Evolutionary conservation across 1,284 basidiomycete genomes (phyloP).

Genomic region (Pseudozyma sp.): DNA sequence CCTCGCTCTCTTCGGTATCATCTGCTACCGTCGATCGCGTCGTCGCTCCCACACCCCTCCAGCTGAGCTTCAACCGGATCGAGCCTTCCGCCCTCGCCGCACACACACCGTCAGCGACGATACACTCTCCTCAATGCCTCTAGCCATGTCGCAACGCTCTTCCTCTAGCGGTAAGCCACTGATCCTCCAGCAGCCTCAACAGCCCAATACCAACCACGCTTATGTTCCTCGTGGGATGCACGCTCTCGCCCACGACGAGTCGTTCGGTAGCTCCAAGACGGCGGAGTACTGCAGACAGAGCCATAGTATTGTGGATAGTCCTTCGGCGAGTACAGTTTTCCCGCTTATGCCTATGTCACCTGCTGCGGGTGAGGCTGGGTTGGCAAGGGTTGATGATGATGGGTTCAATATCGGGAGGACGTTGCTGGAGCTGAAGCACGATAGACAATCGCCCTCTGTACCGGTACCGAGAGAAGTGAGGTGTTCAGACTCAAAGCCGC

Average conservation of each 20-base stretch:
- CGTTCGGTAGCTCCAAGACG: neutral
- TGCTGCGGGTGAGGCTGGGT: neutral
- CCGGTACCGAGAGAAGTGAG: too few relatives aligned
- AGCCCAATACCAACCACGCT: neutral
- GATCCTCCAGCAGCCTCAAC: too few relatives aligned
- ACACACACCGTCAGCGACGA: constrained; percentile 2
- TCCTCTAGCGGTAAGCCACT: too few relatives aligned
- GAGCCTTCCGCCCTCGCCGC: constrained; percentile 7
- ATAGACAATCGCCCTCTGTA: neutral
- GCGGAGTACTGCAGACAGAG: neutral
- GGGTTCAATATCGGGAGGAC: constrained; percentile 6
- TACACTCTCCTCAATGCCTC: constrained; percentile 5
- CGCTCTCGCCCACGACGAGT: constrained; percentile 14
- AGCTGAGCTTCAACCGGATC: constrained; percentile 1
- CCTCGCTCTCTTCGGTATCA: constrained; percentile 2
- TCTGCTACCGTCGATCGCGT: neutral
- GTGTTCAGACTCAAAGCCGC: too few relatives aligned
- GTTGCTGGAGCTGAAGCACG: constrained; percentile 5
- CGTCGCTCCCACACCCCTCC: neutral
- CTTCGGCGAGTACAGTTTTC: constrained; percentile 2
- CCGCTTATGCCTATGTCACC: constrained; percentile 10
- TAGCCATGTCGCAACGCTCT: constrained; percentile 12
- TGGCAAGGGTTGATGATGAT: constrained; percentile 6
- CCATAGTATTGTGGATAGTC: constrained; percentile 8
- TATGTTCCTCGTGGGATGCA: constrained; percentile 15